These are phyloP conservation scores for Ramaria rubella DNA, from an alignment of 768 basidiomycete species.

Conservation along the genomic window DNA sequence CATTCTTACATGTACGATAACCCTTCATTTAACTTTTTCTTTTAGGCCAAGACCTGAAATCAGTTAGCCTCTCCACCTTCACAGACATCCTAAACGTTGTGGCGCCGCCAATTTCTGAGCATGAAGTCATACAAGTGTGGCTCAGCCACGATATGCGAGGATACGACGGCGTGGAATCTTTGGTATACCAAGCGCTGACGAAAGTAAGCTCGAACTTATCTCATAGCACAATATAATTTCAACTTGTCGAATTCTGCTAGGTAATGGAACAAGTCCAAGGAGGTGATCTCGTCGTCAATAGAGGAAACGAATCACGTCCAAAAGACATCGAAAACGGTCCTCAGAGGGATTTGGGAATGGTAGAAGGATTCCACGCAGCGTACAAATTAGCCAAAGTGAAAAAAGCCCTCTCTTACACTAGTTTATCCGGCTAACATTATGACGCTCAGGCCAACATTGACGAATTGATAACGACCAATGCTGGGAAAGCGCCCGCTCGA, in stretches of 20 bases:
- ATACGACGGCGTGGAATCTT: slow-evolving; percentile 88
- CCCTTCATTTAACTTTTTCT: slow-evolving; percentile 1
- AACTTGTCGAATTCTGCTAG: slow-evolving; percentile 33
- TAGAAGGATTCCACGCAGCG: slow-evolving; percentile 80
- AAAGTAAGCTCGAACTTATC: slow-evolving; percentile 39
- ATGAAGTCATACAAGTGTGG: slow-evolving; percentile 96
- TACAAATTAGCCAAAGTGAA: slow-evolving; percentile 77
- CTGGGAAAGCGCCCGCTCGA: slow-evolving; percentile 25
- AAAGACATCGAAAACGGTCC: slow-evolving; percentile 43
- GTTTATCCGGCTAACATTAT: not conserved
- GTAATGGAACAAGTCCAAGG: slow-evolving; percentile 94
- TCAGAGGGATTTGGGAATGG: slow-evolving; percentile 67
- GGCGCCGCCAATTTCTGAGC: slow-evolving; percentile 96
- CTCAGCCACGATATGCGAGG: slow-evolving; percentile 95
- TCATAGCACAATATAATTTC: slow-evolving; percentile 5
- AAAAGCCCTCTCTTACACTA: slow-evolving; percentile 18
- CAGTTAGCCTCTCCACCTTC: slow-evolving; percentile 80
- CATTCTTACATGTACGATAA: not conserved
- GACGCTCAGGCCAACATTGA: slow-evolving; percentile 63
- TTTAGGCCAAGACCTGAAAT: slow-evolving; percentile 82
- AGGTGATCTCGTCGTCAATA: slow-evolving; percentile 83
- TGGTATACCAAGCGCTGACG: slow-evolving; percentile 85
- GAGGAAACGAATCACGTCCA: slow-evolving; percentile 68
- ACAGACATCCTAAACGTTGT: slow-evolving; percentile 93
- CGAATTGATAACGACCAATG: slow-evolving; percentile 63